Conservation (phyloP, 2,329 filamentous ascomycete genomes). For the Neofusicoccum sp. region DNA sequence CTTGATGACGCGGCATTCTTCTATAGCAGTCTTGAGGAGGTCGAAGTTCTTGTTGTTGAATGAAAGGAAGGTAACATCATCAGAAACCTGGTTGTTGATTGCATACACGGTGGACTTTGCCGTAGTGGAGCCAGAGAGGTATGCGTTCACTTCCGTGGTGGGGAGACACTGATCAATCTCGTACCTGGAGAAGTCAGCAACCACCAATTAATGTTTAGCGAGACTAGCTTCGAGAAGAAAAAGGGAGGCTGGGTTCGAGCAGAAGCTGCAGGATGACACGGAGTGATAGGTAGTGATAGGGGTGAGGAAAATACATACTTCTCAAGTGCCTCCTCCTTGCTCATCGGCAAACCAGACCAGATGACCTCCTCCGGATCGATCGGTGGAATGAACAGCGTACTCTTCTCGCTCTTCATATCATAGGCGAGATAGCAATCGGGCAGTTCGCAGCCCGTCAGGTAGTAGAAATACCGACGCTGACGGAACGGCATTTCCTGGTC, state of each 20-base stretch:
- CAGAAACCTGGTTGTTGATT: constrained; percentile 76
- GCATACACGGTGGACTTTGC: constrained; percentile 65
- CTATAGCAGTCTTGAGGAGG: constrained; percentile 66
- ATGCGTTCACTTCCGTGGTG: constrained; percentile 74
- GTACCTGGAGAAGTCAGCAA: constrained; percentile 30
- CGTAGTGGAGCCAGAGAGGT: constrained; percentile 60
- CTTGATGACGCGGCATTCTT: constrained; percentile 80
- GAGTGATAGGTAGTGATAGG: constrained; percentile 25
- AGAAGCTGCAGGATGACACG: constrained; percentile 30
- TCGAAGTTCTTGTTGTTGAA: constrained; percentile 67
- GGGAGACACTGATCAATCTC: constrained; percentile 70
- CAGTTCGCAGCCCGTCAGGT: constrained; percentile 82
- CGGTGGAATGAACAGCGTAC: constrained; percentile 89
- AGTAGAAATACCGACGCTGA: constrained; percentile 92
- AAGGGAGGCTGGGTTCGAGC: not conserved
- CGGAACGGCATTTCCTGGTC: constrained; percentile 74
- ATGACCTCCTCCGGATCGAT: constrained; percentile 87
- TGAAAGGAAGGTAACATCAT: constrained; percentile 69
- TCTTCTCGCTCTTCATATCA: constrained; percentile 70
- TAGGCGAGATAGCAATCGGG: constrained; percentile 82
- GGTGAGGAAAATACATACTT: constrained; percentile 63
- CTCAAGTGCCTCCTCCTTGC: constrained; percentile 70
- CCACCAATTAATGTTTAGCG: not conserved
- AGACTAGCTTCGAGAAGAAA: not conserved
- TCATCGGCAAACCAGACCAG: constrained; percentile 88